Evolutionary conservation across 2,329 filamentous ascomycete genomes (phyloP), one percentile per base, ranked within the genome.

Genomic region (Boeremia exigua): DNA sequence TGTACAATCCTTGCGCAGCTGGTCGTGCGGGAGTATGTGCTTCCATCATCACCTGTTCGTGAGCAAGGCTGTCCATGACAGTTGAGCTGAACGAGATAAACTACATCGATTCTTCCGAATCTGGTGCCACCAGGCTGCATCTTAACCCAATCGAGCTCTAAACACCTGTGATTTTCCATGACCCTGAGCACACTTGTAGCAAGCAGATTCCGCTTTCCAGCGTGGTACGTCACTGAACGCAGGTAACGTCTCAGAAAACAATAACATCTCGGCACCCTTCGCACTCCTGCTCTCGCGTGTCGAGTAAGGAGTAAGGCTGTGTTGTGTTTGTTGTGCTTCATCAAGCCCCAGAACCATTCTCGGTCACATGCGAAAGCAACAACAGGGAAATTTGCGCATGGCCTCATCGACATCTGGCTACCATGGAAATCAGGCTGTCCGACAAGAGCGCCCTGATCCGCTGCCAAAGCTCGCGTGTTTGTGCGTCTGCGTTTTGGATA

Each of bases 391-490:
- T 56, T 38, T 47, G 53, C 47, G 14, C 53, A 56, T 36, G 53
- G 53, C 42, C 33, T 10, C 25, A 36, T 34, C 36, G 42, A n/a
- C 12, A 29, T 34, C 32, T 50, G 36, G 25, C 39, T 40, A 23
- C 33, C 34, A 49, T 37, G 47, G 34, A 46, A 36, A 11, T 48
- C 46, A 29, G 39, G 7, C 12, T 37, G 38, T 49, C 19, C 12
- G n/a, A 42, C 46, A 55, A 33, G 23, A 56, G 40, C 29, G 34
- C 46, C 46, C 42, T 47, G 53, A 43, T 43, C 32, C 32, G 15
- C 30, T 33, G 40, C 53, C 30, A 12, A 38, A 56, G 47, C 53
- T 56, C 53, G 53, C 53, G 48, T 56, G 53, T 34, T 37, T 34
- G 32, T 34, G 27, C 38, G 39, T 55, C 38, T 34, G 40, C 19